Evolutionary conservation across 2,329 filamentous ascomycete species (phyloP).

Genomic region (Aspergillus alliaceus): DNA sequence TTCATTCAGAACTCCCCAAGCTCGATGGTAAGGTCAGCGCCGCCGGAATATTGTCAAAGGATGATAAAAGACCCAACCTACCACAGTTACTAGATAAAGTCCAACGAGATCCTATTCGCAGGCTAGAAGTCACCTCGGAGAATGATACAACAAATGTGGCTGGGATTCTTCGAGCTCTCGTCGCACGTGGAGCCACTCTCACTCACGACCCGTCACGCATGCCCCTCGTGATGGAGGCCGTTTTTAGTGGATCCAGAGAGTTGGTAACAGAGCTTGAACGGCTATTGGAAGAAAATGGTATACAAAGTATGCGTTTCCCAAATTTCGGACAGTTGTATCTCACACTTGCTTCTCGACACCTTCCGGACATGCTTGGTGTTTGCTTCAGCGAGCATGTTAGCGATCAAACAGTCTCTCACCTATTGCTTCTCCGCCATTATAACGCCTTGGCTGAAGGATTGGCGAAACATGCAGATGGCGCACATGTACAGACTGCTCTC

Average conservation of each 20-base stretch:
- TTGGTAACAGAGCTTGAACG: not conserved
- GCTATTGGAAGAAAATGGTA: not conserved
- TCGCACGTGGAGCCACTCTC: not conserved
- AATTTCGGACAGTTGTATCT: not conserved
- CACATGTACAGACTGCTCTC: not conserved
- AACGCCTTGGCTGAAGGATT: slow-evolving; percentile 7
- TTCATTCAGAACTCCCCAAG: not conserved
- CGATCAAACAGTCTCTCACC: not conserved
- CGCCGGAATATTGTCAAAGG: not conserved
- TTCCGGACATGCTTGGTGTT: not conserved
- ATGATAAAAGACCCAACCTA: not conserved
- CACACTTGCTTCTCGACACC: not conserved
- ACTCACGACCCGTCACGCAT: not conserved
- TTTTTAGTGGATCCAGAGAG: not conserved
- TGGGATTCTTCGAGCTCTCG: not conserved
- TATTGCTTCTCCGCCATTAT: not conserved
- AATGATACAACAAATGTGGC: not conserved
- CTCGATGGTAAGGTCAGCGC: not conserved
- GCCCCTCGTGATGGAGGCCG: not conserved
- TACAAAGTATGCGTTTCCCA: not conserved
- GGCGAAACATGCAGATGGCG: not conserved
- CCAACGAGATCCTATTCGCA: not conserved
- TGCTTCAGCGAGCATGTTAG: not conserved
- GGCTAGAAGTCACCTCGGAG: not conserved
- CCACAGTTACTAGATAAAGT: not conserved